Evolutionary conservation across 345 rosid species (phyloP).

Genomic region (Streptanthus diversifolius): DNA sequence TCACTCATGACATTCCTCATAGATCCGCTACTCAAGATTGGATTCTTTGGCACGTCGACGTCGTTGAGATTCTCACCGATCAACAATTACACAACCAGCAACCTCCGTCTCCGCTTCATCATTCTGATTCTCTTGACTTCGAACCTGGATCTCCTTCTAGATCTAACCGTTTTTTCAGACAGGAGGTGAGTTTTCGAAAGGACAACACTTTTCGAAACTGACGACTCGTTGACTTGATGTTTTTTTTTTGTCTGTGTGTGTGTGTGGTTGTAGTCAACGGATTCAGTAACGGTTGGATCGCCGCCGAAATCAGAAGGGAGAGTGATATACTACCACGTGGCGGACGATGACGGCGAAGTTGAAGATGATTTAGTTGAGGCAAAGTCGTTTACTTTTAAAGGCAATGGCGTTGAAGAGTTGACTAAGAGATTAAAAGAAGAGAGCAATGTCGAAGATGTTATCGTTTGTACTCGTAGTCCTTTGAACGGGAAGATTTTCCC

Average conservation of each 20-base stretch:
- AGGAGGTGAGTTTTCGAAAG: constrained; percentile 45
- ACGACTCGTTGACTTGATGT: constrained; percentile 15
- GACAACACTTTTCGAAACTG: background rate
- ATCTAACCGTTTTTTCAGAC: constrained; percentile 53
- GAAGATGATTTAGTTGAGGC: constrained; percentile 60
- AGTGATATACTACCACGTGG: constrained; percentile 77
- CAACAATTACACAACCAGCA: background rate
- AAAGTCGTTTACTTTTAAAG: constrained; percentile 63
- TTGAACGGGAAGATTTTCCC: constrained; percentile 83
- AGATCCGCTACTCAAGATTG: constrained; percentile 61
- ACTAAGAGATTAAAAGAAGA: constrained; percentile 71
- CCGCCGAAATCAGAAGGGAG: constrained; percentile 83
- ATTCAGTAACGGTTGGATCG: constrained; percentile 49
- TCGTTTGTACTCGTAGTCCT: constrained; percentile 87
- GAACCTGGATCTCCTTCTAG: constrained; percentile 47
- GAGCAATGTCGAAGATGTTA: constrained; percentile 54
- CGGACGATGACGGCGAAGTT: constrained; percentile 57
- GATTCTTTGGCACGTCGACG: constrained; percentile 75
- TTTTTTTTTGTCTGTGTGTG: background rate
- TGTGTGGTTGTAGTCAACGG: constrained; percentile 51
- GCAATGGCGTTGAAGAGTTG: constrained; percentile 69
- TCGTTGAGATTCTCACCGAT: constrained; percentile 44
- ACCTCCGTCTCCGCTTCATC: constrained; percentile 38
- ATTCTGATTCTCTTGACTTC: constrained; percentile 56
- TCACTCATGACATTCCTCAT: constrained; percentile 77